phyloP scores from a whole-genome alignment of 805 yeast genomes.

The Ogataea salicorniae region DNA sequence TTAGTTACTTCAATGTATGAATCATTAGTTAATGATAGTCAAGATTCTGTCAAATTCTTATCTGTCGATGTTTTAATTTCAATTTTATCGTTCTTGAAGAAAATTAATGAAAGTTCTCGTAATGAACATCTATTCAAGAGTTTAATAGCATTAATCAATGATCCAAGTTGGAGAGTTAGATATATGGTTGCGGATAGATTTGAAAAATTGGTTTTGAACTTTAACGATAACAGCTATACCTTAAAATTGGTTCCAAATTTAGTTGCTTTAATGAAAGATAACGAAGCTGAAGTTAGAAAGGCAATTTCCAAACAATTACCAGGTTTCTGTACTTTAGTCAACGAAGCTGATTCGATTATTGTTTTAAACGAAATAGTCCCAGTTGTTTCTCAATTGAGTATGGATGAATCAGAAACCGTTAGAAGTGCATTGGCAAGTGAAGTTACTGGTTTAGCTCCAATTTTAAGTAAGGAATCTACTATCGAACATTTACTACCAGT shows the following conservation, averaged over 20 bases:
- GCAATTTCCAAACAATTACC: slow-evolving; percentile 92
- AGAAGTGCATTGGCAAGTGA: slow-evolving; percentile 89
- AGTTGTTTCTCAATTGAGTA: slow-evolving; percentile 72
- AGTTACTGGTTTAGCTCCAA: slow-evolving; percentile 80
- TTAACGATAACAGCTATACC: slow-evolving; percentile 52
- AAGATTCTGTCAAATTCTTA: slow-evolving; percentile 90
- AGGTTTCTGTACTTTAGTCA: slow-evolving; percentile 53
- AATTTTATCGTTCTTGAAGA: slow-evolving; percentile 64
- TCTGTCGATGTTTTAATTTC: slow-evolving; percentile 85
- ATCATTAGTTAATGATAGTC: slow-evolving; percentile 72
- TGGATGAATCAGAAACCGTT: slow-evolving; percentile 89
- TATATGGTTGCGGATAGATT: slow-evolving; percentile 97
- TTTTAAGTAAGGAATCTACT: slow-evolving; percentile 79
- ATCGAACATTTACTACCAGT: slow-evolving; percentile 80
- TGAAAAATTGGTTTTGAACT: slow-evolving; percentile 62
- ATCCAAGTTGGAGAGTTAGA: slow-evolving; percentile 97
- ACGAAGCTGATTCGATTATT: slow-evolving; percentile 35
- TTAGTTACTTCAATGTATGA: slow-evolving; percentile 78
- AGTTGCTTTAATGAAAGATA: slow-evolving; percentile 75
- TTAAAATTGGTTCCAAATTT: slow-evolving; percentile 66
- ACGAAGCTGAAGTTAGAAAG: slow-evolving; percentile 94
- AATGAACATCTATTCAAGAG: slow-evolving; percentile 58
- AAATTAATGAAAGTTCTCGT: slow-evolving; percentile 51
- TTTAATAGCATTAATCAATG: slow-evolving; percentile 68
- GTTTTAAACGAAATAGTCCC: slow-evolving; percentile 75